These are phyloP conservation scores for Boletus sp. DNA, from an alignment of 768 basidiomycete genomes.

Conservation along the genomic window DNA sequence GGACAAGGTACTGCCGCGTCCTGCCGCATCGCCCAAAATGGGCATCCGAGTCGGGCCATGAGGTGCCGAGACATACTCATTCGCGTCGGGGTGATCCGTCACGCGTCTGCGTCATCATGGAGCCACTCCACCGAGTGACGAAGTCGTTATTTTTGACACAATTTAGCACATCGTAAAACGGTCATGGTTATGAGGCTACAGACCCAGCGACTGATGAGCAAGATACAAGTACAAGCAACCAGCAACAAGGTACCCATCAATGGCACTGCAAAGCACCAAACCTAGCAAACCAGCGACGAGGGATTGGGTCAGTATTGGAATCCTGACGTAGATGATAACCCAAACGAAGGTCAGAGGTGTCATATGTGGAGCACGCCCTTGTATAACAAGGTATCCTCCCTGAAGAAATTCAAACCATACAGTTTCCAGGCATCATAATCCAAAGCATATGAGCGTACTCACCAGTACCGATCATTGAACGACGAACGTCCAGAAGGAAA, in stretches of 20 bases:
- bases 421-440: slow-evolving; percentile 55
- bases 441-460: slow-evolving; percentile 20
- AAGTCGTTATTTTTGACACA: neutral
- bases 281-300: neutral
- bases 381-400: slow-evolving; percentile 64
- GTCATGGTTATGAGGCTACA: neutral
- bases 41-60: neutral
- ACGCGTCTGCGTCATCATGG: too few species aligned
- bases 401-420: slow-evolving; percentile 85
- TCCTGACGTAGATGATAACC: neutral
- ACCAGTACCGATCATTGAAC: slow-evolving; percentile 38
- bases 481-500: slow-evolving; percentile 46
- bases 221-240: neutral
- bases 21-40: slow-evolving; percentile 1
- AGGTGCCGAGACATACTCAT: neutral
- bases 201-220: neutral
- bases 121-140: too few species aligned
- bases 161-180: neutral
- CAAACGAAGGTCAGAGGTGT: slow-evolving; percentile 40
- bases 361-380: slow-evolving; percentile 76
- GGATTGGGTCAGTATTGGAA: slow-evolving; percentile 6
- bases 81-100: neutral
- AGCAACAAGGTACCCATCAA: neutral
- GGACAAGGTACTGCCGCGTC: too few species aligned
- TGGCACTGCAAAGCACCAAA: neutral